Base-by-base conservation (phyloP, 2,329 filamentous ascomycete species). In the Ilyonectria robusta region DNA sequence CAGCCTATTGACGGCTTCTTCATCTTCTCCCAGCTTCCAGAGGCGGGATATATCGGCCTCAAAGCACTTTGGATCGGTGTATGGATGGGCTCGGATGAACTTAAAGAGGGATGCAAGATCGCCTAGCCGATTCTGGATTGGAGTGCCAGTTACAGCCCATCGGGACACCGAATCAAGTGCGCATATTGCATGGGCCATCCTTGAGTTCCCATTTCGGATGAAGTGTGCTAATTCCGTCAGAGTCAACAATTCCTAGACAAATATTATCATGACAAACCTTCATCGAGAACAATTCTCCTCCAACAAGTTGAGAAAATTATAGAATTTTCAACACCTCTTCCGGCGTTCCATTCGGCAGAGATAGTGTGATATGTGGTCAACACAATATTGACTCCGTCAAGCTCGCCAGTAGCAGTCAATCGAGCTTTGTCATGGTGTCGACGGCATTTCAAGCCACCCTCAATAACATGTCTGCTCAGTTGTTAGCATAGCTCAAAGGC, bases 141-240 rank as follows among this genome's bases (percentile, higher is more conserved):
- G 85, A 0, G 85, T 87, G 0, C 84, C 84, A 0, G 83, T 86
- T 0, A 87, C 79, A 1, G 81, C 82, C 85, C 84, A 87, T 6
- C 84, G 78, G 2, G 74, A 75, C 17, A 69, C 66, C 0, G 81
- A 75, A 0, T 81, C 66, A 0, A 87, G 74, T 2, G 75, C 75
- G 35, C 78, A 84, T 0, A 82, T 72, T 1, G 83, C 82, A 57
- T 21, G 74, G 4, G 71, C 64, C 59, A 72, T 73, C 4, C 29
- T 55, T 4, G 69, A 70, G 40, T 58, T 66, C 2, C 13, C 9
- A 2, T 73, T 73, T 2, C 72, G 64, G 9, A 74, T 73, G 1
- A 72, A 37, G 11, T 73, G 71, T 1, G 69, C 71, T 73, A 10
- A 0, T 0, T 1, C 2, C 13, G 54, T 70, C 4, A 70, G 53